These are phyloP conservation scores for Smallanthus sonchifolius DNA, from an alignment of 129 eudicot genomes.

Conservation along the genomic window DNA sequence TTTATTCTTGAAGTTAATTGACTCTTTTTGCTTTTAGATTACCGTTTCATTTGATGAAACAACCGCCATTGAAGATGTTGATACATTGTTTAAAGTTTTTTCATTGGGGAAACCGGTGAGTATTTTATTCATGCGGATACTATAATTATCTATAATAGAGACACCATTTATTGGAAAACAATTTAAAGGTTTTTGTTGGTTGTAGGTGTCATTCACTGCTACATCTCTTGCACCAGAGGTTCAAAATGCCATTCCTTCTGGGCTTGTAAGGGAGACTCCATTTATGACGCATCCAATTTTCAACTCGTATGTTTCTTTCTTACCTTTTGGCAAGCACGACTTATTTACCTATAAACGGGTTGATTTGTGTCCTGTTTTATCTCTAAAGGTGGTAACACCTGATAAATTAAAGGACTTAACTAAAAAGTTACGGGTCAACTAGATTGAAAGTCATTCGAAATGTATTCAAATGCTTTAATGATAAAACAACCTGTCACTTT, in stretches of 20 bases:
- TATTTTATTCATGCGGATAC: slow-evolving; percentile 1
- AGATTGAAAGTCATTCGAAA: neutral
- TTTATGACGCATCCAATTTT: slow-evolving; percentile 75
- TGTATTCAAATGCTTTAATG: neutral
- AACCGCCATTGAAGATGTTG: slow-evolving; percentile 87
- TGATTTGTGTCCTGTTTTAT: neutral
- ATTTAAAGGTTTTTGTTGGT: slow-evolving; percentile 6
- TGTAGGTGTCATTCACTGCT: slow-evolving; percentile 79
- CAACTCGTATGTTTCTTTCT: slow-evolving; percentile 65
- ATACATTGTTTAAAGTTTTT: slow-evolving; percentile 74
- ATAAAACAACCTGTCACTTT: neutral
- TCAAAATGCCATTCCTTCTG: slow-evolving; percentile 59
- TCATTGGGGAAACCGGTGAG: slow-evolving; percentile 71
- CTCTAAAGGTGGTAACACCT: neutral
- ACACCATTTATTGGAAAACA: neutral
- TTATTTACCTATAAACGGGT: neutral
- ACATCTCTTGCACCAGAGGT: slow-evolving; percentile 81
- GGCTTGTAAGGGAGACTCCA: slow-evolving; percentile 78
- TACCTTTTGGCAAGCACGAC: neutral
- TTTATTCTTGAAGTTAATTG: neutral
- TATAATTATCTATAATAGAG: neutral
- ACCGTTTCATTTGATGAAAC: slow-evolving; percentile 95
- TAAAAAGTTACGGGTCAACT: neutral
- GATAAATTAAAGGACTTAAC: neutral
- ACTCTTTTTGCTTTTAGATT: slow-evolving; percentile 40